Evolutionary conservation across 2,329 filamentous ascomycete genomes (phyloP).

Genomic region (Fusarium graminum): DNA sequence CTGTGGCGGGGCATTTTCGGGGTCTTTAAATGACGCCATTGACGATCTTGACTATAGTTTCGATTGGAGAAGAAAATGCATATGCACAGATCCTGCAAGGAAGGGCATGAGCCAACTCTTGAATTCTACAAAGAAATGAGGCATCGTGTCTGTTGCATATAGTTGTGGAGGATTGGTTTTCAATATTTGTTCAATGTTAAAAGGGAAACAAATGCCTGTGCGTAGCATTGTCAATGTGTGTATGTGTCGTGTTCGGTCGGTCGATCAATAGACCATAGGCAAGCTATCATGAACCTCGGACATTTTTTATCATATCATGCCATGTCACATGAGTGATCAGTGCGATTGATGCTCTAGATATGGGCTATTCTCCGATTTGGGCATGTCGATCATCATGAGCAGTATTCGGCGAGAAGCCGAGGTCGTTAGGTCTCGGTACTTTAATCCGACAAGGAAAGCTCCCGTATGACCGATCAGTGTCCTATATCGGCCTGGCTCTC

Average conservation of each 20-base stretch:
- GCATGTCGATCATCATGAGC: conserved; percentile 6
- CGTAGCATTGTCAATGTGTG: background rate
- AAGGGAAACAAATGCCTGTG: background rate
- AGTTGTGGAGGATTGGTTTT: background rate
- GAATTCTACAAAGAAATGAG: background rate
- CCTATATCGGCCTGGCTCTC: background rate
- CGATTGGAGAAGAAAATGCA: conserved; percentile 22
- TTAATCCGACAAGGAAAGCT: conserved; percentile 13
- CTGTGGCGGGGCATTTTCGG: conserved; percentile 24
- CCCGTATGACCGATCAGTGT: conserved; percentile 30
- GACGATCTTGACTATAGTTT: conserved; percentile 29
- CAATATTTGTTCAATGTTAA: too few relatives aligned
- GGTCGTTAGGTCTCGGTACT: conserved; percentile 15
- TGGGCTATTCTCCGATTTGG: conserved; percentile 19
- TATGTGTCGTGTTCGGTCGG: background rate
- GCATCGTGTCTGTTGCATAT: background rate
- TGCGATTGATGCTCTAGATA: background rate
- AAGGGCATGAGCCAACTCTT: background rate
- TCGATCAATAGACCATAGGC: background rate
- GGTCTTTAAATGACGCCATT: conserved; percentile 36
- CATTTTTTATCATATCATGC: conserved; percentile 1
- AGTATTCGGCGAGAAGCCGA: conserved; percentile 35
- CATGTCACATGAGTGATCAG: conserved; percentile 13
- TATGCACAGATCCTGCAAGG: conserved; percentile 22
- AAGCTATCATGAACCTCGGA: conserved; percentile 8